Percentiles rank a stretch among this genome's conserved stretches.
phyloP scores from a whole-genome alignment of 805 yeast species.

The Yamadazyma ubonensis region DNA sequence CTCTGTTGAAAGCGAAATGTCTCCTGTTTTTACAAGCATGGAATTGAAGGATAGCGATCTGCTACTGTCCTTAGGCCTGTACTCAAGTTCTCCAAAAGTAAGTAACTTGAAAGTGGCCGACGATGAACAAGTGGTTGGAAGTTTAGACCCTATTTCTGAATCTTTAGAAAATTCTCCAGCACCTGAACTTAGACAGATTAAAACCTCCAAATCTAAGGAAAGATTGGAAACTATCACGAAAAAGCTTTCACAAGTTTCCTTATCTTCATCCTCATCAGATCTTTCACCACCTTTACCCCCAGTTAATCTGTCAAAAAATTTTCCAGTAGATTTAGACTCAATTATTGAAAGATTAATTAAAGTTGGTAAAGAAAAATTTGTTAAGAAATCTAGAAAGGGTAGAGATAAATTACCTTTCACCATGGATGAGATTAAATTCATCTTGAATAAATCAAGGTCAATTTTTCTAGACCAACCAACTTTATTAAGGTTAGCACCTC shows the following conservation, averaged over 20 bases:
- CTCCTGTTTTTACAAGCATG: conserved; percentile 38
- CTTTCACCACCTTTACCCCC: conserved; percentile 18
- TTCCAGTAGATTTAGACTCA: conserved; percentile 55
- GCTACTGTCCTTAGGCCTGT: conserved; percentile 36
- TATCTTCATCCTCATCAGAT: conserved; percentile 14
- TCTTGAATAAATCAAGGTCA: conserved; percentile 58
- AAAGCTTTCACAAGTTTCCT: conserved; percentile 7
- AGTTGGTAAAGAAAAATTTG: conserved; percentile 36
- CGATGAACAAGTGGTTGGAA: conserved; percentile 11
- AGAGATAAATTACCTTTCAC: conserved; percentile 52
- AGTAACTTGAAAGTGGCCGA: background rate
- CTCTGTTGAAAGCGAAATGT: conserved; percentile 43
- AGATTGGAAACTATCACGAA: conserved; percentile 4
- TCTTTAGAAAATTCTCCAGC: conserved; percentile 31
- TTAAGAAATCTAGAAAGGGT: conserved; percentile 19
- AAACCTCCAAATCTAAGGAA: background rate
- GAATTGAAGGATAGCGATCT: conserved; percentile 35
- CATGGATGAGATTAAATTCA: conserved; percentile 52
- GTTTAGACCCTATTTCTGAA: conserved; percentile 26
- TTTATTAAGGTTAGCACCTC: conserved; percentile 64
- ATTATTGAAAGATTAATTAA: conserved; percentile 60
- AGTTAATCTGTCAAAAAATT: conserved; percentile 8
- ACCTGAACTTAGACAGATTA: conserved; percentile 13
- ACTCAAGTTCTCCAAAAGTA: conserved; percentile 9
- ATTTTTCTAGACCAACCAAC: conserved; percentile 65